These are phyloP conservation scores for Priceomyces carsonii DNA, from an alignment of 805 yeast species.

Conservation along the genomic window DNA sequence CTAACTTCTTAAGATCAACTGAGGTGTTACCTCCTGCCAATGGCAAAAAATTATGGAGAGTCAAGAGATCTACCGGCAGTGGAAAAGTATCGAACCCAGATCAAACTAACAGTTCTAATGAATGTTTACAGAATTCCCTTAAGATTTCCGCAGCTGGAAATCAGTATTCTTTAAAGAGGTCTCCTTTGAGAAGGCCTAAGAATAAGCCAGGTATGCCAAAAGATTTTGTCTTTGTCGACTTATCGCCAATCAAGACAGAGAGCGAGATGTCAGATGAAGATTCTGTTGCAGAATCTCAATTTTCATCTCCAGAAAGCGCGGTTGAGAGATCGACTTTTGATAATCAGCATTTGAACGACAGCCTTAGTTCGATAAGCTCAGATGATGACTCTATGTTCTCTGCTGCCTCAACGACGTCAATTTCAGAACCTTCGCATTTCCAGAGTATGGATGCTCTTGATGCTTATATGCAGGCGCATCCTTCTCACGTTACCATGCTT, in stretches of 20 bases:
- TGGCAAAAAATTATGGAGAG: slow-evolving; percentile 48
- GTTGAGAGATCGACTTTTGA: slow-evolving; percentile 13
- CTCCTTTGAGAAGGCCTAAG: slow-evolving; percentile 45
- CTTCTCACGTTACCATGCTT: slow-evolving; percentile 9
- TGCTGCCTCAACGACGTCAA: slow-evolving; percentile 9
- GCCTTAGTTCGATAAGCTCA: slow-evolving; percentile 16
- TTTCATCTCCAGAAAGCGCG: slow-evolving; percentile 16
- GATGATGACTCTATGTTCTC: slow-evolving; percentile 20
- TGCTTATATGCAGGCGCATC: slow-evolving; percentile 15
- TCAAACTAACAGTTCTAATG: slow-evolving; percentile 22
- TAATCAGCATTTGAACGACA: slow-evolving; percentile 15
- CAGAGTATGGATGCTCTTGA: slow-evolving; percentile 5
- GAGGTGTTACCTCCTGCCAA: slow-evolving; percentile 39
- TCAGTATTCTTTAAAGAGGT: slow-evolving; percentile 34
- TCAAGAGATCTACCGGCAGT: slow-evolving; percentile 27
- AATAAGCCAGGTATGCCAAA: slow-evolving; percentile 46
- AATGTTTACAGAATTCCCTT: slow-evolving; percentile 45
- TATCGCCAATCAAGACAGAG: slow-evolving; percentile 39
- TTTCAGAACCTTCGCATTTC: slow-evolving; percentile 5
- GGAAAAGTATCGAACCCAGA: slow-evolving; percentile 10
- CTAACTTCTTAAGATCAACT: slow-evolving; percentile 8
- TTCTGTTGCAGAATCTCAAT: slow-evolving; percentile 8
- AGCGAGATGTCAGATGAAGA: slow-evolving; percentile 14
- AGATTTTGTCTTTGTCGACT: slow-evolving; percentile 47
- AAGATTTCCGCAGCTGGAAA: slow-evolving; percentile 41